These are phyloP conservation scores for Aleurites moluccanus DNA, from an alignment of 441 rosid species.

Conservation along the genomic window DNA sequence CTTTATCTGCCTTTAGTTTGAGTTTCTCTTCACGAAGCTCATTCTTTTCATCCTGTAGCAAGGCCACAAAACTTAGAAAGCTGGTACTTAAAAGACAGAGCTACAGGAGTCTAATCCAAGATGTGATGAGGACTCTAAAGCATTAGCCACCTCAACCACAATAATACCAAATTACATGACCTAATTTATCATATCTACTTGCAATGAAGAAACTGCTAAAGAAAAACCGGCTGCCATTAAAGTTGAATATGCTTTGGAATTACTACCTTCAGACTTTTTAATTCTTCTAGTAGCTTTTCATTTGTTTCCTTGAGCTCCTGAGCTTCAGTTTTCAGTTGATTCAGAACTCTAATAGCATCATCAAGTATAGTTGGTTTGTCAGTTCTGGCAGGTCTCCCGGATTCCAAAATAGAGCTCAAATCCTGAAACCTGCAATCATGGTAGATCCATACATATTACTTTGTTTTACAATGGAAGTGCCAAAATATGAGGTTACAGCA, in stretches of 20 bases:
- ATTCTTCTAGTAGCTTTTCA: slow-evolving; percentile 72
- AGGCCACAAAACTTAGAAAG: slow-evolving; percentile 12
- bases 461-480: neutral
- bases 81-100: neutral
- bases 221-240: neutral
- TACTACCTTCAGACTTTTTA: slow-evolving; percentile 75
- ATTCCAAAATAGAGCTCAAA: slow-evolving; percentile 76
- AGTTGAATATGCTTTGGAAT: neutral
- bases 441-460: slow-evolving; percentile 1
- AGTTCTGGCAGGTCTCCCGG: slow-evolving; percentile 66
- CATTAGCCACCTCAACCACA: neutral
- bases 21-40: slow-evolving; percentile 90
- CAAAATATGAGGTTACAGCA: neutral
- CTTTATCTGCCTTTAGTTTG: slow-evolving; percentile 68
- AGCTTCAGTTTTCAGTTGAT: slow-evolving; percentile 69
- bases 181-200: neutral
- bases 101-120: neutral
- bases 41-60: slow-evolving; percentile 70
- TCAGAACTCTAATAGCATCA: slow-evolving; percentile 77
- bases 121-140: neutral
- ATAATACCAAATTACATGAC: neutral
- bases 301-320: slow-evolving; percentile 79
- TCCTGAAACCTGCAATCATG: slow-evolving; percentile 65
- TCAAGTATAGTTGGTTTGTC: slow-evolving; percentile 83
- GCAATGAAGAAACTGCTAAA: neutral